Conservation (phyloP, 2,329 filamentous ascomycete species). For the Xylariales sp. region DNA sequence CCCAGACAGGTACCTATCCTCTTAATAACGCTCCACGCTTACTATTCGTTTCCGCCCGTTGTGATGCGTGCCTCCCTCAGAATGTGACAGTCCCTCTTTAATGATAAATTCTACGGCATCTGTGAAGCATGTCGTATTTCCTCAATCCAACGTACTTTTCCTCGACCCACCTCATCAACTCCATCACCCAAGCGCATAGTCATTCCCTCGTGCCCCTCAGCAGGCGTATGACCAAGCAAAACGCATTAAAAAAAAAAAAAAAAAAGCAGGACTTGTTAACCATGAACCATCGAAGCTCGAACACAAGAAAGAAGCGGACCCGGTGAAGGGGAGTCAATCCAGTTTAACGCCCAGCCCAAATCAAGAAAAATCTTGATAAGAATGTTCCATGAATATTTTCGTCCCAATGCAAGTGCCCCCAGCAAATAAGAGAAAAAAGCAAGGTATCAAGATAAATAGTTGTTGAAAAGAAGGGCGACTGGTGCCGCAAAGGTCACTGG, state of each 20-base stretch:
- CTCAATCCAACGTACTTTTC: slow-evolving; percentile 32
- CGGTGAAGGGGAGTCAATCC: slow-evolving; percentile 36
- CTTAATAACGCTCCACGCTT: slow-evolving; percentile 1
- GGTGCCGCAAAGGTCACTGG: slow-evolving; percentile 8
- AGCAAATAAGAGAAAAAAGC: slow-evolving; percentile 21
- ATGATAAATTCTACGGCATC: slow-evolving; percentile 8
- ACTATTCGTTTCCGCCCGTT: slow-evolving; percentile 5
- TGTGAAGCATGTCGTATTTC: slow-evolving; percentile 24
- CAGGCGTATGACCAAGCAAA: slow-evolving; percentile 37
- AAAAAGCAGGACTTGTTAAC: slow-evolving; percentile 13
- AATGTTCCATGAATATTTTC: slow-evolving; percentile 41
- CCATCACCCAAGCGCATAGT: slow-evolving; percentile 20
- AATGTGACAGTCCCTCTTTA: slow-evolving; percentile 4
- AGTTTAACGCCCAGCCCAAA: slow-evolving; percentile 36
- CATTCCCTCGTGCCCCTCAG: slow-evolving; percentile 22
- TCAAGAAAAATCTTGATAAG: slow-evolving; percentile 24
- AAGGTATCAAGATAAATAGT: slow-evolving; percentile 26
- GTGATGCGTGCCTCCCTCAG: slow-evolving; percentile 18
- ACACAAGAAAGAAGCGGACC: slow-evolving; percentile 31
- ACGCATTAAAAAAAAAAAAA: slow-evolving; percentile 8
- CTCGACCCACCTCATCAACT: slow-evolving; percentile 37
- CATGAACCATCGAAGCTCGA: slow-evolving; percentile 23
- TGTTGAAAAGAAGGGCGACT: slow-evolving; percentile 21
- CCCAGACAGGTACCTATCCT: slow-evolving; percentile 11
- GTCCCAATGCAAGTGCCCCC: slow-evolving; percentile 17